phyloP scores from a whole-genome alignment of 805 yeast species.

The Clavispora phyllophila region DNA sequence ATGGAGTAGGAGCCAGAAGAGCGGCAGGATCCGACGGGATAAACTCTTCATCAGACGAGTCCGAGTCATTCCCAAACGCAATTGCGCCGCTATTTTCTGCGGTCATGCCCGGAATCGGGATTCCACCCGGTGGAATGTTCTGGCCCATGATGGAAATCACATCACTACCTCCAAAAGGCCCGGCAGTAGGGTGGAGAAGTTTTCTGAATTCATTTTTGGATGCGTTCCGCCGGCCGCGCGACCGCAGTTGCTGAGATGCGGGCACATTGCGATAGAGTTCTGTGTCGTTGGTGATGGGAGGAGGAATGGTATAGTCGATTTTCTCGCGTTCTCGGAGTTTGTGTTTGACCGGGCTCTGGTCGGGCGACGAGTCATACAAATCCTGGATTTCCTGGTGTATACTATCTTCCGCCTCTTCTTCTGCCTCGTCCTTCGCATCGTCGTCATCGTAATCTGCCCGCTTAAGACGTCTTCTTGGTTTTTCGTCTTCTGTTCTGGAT shows the following conservation, averaged over 20 bases:
- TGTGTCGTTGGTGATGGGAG: slow-evolving; percentile 55
- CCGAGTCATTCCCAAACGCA: slow-evolving; percentile 46
- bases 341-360: slow-evolving; percentile 37
- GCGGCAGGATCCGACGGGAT: slow-evolving; percentile 27
- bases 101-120: slow-evolving; percentile 32
- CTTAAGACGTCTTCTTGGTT: slow-evolving; percentile 16
- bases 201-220: slow-evolving; percentile 48
- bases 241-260: slow-evolving; percentile 15
- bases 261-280: slow-evolving; percentile 18
- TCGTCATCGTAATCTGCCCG: slow-evolving; percentile 15
- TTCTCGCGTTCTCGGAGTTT: slow-evolving; percentile 48
- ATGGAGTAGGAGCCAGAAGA: not conserved
- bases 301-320: slow-evolving; percentile 78
- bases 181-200: slow-evolving; percentile 86
- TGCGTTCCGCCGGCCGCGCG: slow-evolving; percentile 25
- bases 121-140: slow-evolving; percentile 50
- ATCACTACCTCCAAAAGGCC: slow-evolving; percentile 97
- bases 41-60: slow-evolving; percentile 61
- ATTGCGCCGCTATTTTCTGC: slow-evolving; percentile 17
- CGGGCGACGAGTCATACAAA: slow-evolving; percentile 57
- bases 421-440: slow-evolving; percentile 11
- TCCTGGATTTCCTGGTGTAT: slow-evolving; percentile 65
- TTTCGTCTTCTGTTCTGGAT: slow-evolving; percentile 17
- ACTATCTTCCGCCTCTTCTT: slow-evolving; percentile 27
- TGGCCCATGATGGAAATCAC: slow-evolving; percentile 78